Base-by-base conservation (phyloP, 805 yeast genomes). In the Saccharomycopsis selenospora region DNA sequence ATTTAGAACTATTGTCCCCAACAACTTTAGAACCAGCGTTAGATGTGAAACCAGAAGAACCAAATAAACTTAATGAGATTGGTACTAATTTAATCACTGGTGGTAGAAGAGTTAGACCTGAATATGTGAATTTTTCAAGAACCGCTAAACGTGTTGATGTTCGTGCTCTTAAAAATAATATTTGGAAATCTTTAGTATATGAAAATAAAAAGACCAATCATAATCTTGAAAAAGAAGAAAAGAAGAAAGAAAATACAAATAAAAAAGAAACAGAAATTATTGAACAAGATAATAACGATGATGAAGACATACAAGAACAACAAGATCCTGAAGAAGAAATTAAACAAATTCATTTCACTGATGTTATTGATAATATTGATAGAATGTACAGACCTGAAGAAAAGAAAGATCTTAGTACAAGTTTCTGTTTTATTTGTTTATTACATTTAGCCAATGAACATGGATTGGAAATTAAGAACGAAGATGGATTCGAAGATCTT, bases 361-460 rank as follows among this genome's bases (percentile, higher is more conserved):
- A 68, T 8, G 67, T 82, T 29, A 76, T 81, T 3, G 63, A 63
- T 2, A 73, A 72, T 24, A 70, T 82, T 22, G 69, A 68, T 17
- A 63, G 65, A 6, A 68, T 70, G 60, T 88, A 89, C 60, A 69
- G 76, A 0, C 64, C 68, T 6, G 79, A 76, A 43, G 75, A 79
- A 42, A 67, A 71, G 55, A 73, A 72, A 44, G 95, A 88, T 46
- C 64, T 89, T 5, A 83, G 95, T 1, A 87, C 95, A 1, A 82
- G 95, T 64, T 85, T 85, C 62, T 85, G 86, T 59, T 88, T 88
- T 57, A 85, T 88, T 50, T 85, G 95, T 57, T 65, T 87, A 58
- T 66, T 88, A 29, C 96, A 88, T 65, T 68, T 88, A 55, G 95
- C 95, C 11, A 88, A 89, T 60, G 96, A 88, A 61, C 81, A 85